These are phyloP conservation scores for Pilasporangium apinafurcum DNA, from an alignment of 352 stramenopile species.

Conservation along the genomic window DNA sequence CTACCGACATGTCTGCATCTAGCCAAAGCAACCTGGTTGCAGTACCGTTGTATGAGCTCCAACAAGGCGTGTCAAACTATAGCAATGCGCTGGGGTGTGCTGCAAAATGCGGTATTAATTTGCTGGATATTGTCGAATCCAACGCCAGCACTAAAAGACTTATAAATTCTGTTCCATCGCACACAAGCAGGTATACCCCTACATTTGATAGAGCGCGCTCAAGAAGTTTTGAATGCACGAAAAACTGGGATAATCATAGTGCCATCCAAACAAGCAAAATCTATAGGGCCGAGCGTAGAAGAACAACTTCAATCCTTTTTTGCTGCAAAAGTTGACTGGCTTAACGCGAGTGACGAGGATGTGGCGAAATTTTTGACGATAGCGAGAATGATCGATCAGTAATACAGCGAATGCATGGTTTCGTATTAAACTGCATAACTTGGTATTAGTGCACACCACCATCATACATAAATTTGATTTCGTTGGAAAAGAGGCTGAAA, in stretches of 20 bases:
- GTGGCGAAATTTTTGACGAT: constrained; percentile 47
- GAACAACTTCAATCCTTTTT: constrained; percentile 41
- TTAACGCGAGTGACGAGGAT: constrained; percentile 24
- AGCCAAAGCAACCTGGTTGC: constrained; percentile 9
- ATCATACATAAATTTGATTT: too few species aligned
- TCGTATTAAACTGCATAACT: too few species aligned
- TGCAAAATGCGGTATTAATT: constrained; percentile 48
- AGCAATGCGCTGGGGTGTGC: constrained; percentile 77
- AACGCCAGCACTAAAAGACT: not conserved
- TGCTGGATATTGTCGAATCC: not conserved
- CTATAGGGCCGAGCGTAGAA: constrained; percentile 21
- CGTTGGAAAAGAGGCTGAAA: not conserved
- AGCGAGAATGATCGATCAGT: constrained; percentile 30
- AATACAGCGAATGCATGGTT: constrained; percentile 12
- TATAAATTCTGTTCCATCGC: not conserved
- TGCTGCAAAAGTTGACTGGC: constrained; percentile 46
- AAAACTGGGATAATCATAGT: constrained; percentile 17
- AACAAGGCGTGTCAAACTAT: constrained; percentile 42
- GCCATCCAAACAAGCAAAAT: constrained; percentile 10
- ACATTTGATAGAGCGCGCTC: constrained; percentile 30
- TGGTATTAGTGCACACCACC: too few species aligned
- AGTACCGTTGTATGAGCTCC: constrained; percentile 59
- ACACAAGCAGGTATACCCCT: constrained; percentile 30
- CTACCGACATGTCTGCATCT: constrained; percentile 12
- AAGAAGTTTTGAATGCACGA: constrained; percentile 31